A percentile compares a stretch with the other conserved stretches of the same genome.
phyloP scores from a whole-genome alignment of 371 early-diverging fungal genomes.

The Rhizopus microsporus region DNA sequence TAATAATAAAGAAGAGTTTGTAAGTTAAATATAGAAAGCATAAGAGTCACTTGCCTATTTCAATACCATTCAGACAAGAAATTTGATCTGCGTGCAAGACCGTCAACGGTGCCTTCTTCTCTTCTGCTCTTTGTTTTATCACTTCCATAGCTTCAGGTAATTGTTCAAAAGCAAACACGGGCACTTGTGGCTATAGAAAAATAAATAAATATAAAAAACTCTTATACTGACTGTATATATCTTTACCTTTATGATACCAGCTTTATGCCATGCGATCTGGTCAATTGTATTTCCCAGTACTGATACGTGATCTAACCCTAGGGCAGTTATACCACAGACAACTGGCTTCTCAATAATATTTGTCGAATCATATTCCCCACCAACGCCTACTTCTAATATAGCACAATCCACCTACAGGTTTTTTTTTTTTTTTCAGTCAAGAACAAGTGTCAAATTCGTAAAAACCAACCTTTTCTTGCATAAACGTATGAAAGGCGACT shows the following conservation, averaged over 20 bases:
- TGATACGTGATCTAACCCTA: conserved; percentile 80
- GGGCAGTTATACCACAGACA: conserved; percentile 80
- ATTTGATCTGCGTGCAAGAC: conserved; percentile 20
- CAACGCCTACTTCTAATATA: conserved; percentile 84
- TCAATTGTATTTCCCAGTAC: conserved; percentile 75
- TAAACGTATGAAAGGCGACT: conserved; percentile 86
- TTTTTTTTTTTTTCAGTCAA: conserved; percentile 1
- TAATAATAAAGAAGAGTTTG: neutral
- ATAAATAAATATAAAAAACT: neutral
- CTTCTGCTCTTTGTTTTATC: conserved; percentile 68
- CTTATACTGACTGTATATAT: neutral
- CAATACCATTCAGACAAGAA: conserved; percentile 17
- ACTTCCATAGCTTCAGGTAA: conserved; percentile 68
- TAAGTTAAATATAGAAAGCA: neutral
- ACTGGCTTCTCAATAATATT: conserved; percentile 73
- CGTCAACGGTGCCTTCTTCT: conserved; percentile 49
- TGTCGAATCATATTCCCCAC: conserved; percentile 86
- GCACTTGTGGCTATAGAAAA: conserved; percentile 51
- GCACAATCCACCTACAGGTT: conserved; percentile 66
- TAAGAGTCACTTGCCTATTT: conserved; percentile 16
- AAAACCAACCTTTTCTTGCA: conserved; percentile 65
- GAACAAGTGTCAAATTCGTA: conserved; percentile 12
- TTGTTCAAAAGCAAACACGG: conserved; percentile 76
- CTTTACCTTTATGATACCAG: conserved; percentile 83
- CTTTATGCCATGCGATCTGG: conserved; percentile 94